These are phyloP conservation scores for Penicillium canescens DNA, from an alignment of 495 filamentous ascomycete genomes.

Conservation along the genomic window DNA sequence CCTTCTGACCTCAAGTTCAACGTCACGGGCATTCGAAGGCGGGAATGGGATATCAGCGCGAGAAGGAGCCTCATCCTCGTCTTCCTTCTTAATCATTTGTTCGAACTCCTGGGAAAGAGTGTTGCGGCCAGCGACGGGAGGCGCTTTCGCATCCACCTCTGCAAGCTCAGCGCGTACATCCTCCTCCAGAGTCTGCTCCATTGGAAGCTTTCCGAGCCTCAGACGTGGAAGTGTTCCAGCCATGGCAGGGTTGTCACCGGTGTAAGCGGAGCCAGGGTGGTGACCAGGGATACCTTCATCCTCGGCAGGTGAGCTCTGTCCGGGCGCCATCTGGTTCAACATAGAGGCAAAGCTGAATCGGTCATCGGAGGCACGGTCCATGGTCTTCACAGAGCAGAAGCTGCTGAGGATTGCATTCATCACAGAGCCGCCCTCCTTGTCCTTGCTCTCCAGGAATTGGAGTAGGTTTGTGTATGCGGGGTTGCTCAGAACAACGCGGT, in stretches of 20 bases:
- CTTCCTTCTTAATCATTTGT: conserved; percentile 84
- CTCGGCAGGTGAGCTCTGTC: conserved; percentile 70
- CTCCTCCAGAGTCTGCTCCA: conserved; percentile 73
- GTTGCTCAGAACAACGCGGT: conserved; percentile 80
- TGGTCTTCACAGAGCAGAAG: conserved; percentile 69
- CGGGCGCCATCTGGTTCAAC: conserved; percentile 60
- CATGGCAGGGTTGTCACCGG: conserved; percentile 61
- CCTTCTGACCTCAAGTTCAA: conserved; percentile 90
- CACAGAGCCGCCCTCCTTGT: conserved; percentile 72
- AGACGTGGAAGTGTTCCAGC: conserved; percentile 56
- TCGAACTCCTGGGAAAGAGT: conserved; percentile 79
- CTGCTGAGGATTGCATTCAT: conserved; percentile 74
- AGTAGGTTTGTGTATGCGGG: conserved; percentile 77
- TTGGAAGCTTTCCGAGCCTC: conserved; percentile 74
- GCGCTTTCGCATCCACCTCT: conserved; percentile 72
- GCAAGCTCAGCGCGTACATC: conserved; percentile 83
- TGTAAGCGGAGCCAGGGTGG: conserved; percentile 79
- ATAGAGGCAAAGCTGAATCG: conserved; percentile 81
- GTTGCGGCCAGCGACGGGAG: conserved; percentile 62
- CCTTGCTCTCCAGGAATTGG: conserved; percentile 82
- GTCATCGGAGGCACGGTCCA: conserved; percentile 72
- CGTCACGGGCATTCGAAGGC: conserved; percentile 80
- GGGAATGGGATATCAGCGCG: conserved; percentile 80
- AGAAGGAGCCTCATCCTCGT: conserved; percentile 77
- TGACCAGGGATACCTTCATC: conserved; percentile 94